phyloP scores from a whole-genome alignment of 2,329 filamentous ascomycete genomes.

The Beauveria brongniartii region DNA sequence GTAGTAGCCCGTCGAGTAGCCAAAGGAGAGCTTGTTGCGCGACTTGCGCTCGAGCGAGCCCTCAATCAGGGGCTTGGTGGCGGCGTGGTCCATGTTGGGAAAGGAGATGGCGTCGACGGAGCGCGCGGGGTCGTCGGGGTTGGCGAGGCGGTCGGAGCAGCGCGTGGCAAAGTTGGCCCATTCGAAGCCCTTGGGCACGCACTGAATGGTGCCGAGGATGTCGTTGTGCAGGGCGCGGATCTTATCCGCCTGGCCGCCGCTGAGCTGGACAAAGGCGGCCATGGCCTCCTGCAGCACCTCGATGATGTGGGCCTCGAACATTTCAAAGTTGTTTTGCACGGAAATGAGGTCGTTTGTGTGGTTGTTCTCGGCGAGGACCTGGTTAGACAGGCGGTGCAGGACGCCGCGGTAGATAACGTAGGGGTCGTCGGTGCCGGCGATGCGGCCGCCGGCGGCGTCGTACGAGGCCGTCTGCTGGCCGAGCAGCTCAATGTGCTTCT shows the following conservation, averaged over 20 bases:
- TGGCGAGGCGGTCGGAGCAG: constrained; percentile 63
- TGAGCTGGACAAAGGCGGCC: constrained; percentile 73
- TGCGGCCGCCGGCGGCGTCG: constrained; percentile 64
- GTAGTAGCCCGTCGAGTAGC: constrained; percentile 77
- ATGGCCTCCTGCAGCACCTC: constrained; percentile 75
- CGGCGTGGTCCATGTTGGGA: constrained; percentile 76
- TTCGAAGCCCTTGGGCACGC: constrained; percentile 77
- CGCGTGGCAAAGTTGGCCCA: constrained; percentile 79
- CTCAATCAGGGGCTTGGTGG: constrained; percentile 78
- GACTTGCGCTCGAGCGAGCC: constrained; percentile 86
- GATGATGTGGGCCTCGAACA: constrained; percentile 82
- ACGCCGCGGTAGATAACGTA: constrained; percentile 81
- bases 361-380: constrained; percentile 92
- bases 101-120: constrained; percentile 68
- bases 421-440: constrained; percentile 70
- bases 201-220: constrained; percentile 69
- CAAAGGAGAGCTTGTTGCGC: constrained; percentile 70
- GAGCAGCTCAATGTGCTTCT: constrained; percentile 93
- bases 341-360: constrained; percentile 84
- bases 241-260: constrained; percentile 73
- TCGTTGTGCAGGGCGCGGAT: constrained; percentile 74
- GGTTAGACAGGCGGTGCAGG: constrained; percentile 76
- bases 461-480: constrained; percentile 76
- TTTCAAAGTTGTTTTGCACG: constrained; percentile 82
- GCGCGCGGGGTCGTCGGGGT: constrained; percentile 67